Percentiles rank a stretch among this genome's conserved stretches.
Evolutionary conservation across 2,329 filamentous ascomycete genomes (phyloP).

Genomic region (Ambrosiella beaveri): DNA sequence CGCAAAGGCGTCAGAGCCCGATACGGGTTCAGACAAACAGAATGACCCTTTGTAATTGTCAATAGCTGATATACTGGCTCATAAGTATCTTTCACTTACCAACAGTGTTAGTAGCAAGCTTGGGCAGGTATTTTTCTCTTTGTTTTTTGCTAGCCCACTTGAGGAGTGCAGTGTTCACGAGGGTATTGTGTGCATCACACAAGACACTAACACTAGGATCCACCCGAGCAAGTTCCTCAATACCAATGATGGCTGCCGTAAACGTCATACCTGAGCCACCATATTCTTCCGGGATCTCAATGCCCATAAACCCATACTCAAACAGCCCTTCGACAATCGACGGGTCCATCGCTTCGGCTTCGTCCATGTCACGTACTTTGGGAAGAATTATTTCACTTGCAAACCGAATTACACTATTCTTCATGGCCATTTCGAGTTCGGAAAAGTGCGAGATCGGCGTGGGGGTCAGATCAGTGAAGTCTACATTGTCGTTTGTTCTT

Average conservation of each 20-base stretch:
- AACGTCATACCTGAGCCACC: slow-evolving; percentile 98
- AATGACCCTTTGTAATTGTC: slow-evolving; percentile 41
- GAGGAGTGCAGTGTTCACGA: slow-evolving; percentile 84
- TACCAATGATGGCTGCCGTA: slow-evolving; percentile 84
- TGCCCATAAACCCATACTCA: slow-evolving; percentile 91
- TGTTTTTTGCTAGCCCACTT: slow-evolving; percentile 63
- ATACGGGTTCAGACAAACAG: slow-evolving; percentile 81
- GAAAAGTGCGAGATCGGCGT: slow-evolving; percentile 88
- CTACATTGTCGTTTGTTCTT: slow-evolving; percentile 17
- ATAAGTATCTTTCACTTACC: slow-evolving; percentile 19
- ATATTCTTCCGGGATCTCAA: slow-evolving; percentile 95
- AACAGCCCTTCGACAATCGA: slow-evolving; percentile 79
- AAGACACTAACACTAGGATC: slow-evolving; percentile 91
- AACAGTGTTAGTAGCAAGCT: slow-evolving; percentile 75
- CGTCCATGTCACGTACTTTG: slow-evolving; percentile 92
- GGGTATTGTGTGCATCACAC: slow-evolving; percentile 94
- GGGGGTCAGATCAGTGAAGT: slow-evolving; percentile 64
- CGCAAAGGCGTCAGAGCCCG: slow-evolving; percentile 90
- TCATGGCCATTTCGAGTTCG: slow-evolving; percentile 78
- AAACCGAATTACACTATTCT: slow-evolving; percentile 79
- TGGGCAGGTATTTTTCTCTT: slow-evolving; percentile 79
- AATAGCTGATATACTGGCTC: neutral
- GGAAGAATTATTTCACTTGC: slow-evolving; percentile 76
- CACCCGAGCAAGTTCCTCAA: slow-evolving; percentile 86
- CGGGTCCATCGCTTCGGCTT: slow-evolving; percentile 86